Conservation (phyloP, 2,329 filamentous ascomycete genomes). For the Dactylella cylindrospora region DNA sequence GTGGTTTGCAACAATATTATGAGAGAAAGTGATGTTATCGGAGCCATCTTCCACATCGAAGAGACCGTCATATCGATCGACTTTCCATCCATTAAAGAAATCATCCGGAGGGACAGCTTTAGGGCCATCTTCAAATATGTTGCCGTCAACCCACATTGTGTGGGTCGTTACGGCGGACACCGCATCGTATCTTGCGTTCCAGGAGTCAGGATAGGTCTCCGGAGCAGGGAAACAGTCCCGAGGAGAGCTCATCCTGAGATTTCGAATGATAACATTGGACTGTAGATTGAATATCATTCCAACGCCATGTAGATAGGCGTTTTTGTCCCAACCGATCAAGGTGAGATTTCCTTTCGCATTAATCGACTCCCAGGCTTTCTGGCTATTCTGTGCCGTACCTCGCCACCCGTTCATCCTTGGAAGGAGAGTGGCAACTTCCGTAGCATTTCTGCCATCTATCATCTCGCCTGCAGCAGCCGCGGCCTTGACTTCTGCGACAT, state of each 20-base stretch:
- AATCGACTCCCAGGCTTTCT: constrained; percentile 43
- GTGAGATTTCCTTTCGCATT: constrained; percentile 36
- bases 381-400: constrained; percentile 40
- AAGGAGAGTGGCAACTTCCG: constrained; percentile 23
- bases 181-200: constrained; percentile 45
- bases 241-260: constrained; percentile 38
- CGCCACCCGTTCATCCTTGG: constrained; percentile 44
- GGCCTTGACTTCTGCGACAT: constrained; percentile 31
- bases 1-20: constrained; percentile 45
- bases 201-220: constrained; percentile 41
- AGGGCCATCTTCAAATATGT: constrained; percentile 41
- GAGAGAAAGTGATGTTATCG: constrained; percentile 45
- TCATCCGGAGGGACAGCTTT: constrained; percentile 28
- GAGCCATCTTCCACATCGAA: constrained; percentile 45
- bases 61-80: constrained; percentile 41
- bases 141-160: constrained; percentile 44
- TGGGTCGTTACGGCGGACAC: constrained; percentile 43
- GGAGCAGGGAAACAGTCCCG: constrained; percentile 45
- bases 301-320: constrained; percentile 37
- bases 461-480: constrained; percentile 19
- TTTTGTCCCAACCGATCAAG: constrained; percentile 33
- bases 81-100: constrained; percentile 37
- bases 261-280: constrained; percentile 43
- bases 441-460: constrained; percentile 41
- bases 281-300: constrained; percentile 41